Evolutionary conservation across 345 rosid genomes (phyloP).

Genomic region (Schrenkiella parvula): DNA sequence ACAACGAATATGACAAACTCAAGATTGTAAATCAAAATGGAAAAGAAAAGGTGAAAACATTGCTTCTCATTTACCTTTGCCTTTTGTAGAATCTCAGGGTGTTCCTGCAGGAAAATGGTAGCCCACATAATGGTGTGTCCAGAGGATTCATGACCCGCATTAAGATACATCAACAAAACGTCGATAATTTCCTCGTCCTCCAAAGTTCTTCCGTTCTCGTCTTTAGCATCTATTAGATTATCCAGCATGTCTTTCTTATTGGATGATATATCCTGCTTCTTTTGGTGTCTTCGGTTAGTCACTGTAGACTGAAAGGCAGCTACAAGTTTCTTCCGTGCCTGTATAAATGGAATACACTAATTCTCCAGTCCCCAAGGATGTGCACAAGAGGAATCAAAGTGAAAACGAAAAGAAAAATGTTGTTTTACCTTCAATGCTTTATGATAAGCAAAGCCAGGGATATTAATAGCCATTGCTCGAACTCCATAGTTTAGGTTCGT

Average conservation of each 20-base stretch:
- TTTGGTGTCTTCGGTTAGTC: slow-evolving; percentile 48
- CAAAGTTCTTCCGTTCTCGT: slow-evolving; percentile 64
- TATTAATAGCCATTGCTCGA: slow-evolving; percentile 80
- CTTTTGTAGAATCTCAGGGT: slow-evolving; percentile 54
- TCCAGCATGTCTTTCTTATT: slow-evolving; percentile 77
- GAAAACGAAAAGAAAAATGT: neutral
- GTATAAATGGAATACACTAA: neutral
- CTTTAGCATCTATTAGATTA: slow-evolving; percentile 54
- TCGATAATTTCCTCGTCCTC: slow-evolving; percentile 77
- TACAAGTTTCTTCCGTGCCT: slow-evolving; percentile 82
- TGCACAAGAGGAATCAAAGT: neutral
- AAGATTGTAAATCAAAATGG: neutral
- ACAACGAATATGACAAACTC: neutral
- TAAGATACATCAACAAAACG: slow-evolving; percentile 69
- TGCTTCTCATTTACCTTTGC: slow-evolving; percentile 47
- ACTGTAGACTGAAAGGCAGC: slow-evolving; percentile 52
- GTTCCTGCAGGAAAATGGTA: slow-evolving; percentile 61
- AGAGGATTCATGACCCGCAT: slow-evolving; percentile 93
- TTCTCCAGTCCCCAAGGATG: neutral
- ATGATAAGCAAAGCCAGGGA: slow-evolving; percentile 85
- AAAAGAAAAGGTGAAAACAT: neutral
- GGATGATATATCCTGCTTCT: neutral
- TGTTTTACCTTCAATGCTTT: slow-evolving; percentile 65
- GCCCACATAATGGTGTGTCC: slow-evolving; percentile 88
- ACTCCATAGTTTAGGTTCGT: slow-evolving; percentile 72